phyloP scores from a whole-genome alignment of 176 grass and related monocot genomes.

The Echinochloa phyllopogon region DNA sequence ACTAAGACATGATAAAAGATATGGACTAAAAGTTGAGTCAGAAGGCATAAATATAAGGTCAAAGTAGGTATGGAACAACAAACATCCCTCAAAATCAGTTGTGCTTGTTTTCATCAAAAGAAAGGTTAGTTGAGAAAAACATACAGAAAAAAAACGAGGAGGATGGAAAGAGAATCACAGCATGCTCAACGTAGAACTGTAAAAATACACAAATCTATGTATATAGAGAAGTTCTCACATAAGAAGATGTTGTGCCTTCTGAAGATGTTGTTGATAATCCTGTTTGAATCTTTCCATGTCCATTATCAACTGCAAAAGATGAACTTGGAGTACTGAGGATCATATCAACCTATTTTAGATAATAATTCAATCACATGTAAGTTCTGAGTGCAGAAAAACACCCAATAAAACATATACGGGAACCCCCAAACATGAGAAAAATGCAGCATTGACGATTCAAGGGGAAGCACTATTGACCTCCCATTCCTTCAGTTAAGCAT shows the following conservation, averaged over 20 bases:
- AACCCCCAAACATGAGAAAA: neutral
- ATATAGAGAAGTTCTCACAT: constrained; percentile 54
- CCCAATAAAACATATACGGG: constrained; percentile 13
- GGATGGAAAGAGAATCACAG: constrained; percentile 19
- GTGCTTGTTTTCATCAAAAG: neutral
- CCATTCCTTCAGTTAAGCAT: constrained; percentile 15
- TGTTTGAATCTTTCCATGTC: constrained; percentile 89
- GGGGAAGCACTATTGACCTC: neutral
- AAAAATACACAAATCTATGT: constrained; percentile 29
- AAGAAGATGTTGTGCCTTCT: constrained; percentile 62
- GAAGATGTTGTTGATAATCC: constrained; percentile 59
- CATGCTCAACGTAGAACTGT: neutral
- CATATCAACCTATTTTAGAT: constrained; percentile 12
- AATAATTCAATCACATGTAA: neutral
- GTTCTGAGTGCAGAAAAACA: neutral
- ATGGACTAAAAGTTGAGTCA: constrained; percentile 21
- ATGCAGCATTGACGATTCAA: neutral
- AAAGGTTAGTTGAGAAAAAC: neutral
- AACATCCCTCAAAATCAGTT: neutral
- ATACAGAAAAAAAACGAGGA: neutral
- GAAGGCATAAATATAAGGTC: neutral
- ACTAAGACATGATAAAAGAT: constrained; percentile 18
- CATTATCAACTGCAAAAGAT: constrained; percentile 71
- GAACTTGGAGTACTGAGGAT: constrained; percentile 24
- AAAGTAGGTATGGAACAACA: constrained; percentile 16